phyloP scores from a whole-genome alignment of 2,329 filamentous ascomycete genomes.

The Hypoxylon rubiginosum region DNA sequence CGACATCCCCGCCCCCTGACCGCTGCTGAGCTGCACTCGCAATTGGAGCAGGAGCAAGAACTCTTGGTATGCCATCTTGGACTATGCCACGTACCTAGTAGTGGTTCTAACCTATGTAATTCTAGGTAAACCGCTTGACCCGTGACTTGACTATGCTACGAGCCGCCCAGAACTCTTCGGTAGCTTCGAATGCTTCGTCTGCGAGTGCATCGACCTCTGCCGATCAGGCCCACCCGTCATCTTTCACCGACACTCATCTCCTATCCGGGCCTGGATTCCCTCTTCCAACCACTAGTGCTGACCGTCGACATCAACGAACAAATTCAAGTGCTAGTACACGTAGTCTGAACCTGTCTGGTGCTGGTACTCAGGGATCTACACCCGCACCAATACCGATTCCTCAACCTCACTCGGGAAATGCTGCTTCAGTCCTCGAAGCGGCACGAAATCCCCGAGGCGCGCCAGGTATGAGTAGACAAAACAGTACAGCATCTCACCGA shows the following conservation, averaged over 20 bases:
- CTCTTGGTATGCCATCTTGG: slow-evolving; percentile 74
- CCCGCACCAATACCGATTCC: slow-evolving; percentile 51
- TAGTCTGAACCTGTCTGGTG: slow-evolving; percentile 62
- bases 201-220: slow-evolving; percentile 66
- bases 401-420: slow-evolving; percentile 52
- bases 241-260: slow-evolving; percentile 64
- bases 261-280: slow-evolving; percentile 71
- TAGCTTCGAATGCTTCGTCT: slow-evolving; percentile 75
- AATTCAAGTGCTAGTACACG: slow-evolving; percentile 68
- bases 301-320: slow-evolving; percentile 69
- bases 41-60: slow-evolving; percentile 96
- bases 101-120: slow-evolving; percentile 11
- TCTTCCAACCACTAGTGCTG: slow-evolving; percentile 63
- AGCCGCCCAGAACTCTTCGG: slow-evolving; percentile 74
- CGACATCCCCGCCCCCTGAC: slow-evolving; percentile 91
- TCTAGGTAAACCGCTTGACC: slow-evolving; percentile 89
- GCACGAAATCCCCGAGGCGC: slow-evolving; percentile 61
- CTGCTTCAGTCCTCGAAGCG: slow-evolving; percentile 60
- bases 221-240: slow-evolving; percentile 57
- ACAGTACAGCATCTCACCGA: slow-evolving; percentile 67
- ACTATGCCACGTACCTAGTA: not conserved
- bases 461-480: slow-evolving; percentile 61
- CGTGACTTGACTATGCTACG: slow-evolving; percentile 90
- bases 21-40: slow-evolving; percentile 86
- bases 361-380: slow-evolving; percentile 57